A percentile compares a stretch with the other conserved stretches of the same genome.
Evolutionary conservation across 192 early-diverging fungal species (phyloP).

Genomic region (Backusella parvicylindrica): DNA sequence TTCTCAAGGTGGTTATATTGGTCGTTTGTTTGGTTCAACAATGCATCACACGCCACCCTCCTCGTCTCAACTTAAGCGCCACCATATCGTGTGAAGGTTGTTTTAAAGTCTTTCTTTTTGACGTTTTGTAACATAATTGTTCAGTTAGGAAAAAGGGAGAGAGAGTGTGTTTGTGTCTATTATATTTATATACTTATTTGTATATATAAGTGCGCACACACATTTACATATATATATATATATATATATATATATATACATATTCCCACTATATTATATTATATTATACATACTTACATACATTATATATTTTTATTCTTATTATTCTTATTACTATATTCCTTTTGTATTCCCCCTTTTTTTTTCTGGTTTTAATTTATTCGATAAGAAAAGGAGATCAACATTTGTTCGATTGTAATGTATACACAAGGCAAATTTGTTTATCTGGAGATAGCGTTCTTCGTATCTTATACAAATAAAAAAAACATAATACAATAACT

Average conservation of each 20-base stretch:
- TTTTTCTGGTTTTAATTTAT: not conserved
- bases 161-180: not conserved
- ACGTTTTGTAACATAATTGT: not conserved
- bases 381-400: not conserved
- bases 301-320: not conserved
- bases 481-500: not conserved
- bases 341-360: not conserved
- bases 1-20: constrained; percentile 8
- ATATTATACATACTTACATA: not conserved
- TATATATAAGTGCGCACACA: not conserved
- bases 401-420: not conserved
- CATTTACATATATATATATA: not conserved
- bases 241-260: not conserved
- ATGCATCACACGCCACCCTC: constrained; percentile 3
- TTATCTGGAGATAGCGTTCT: not conserved
- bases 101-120: not conserved
- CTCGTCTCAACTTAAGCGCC: not conserved
- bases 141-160: not conserved
- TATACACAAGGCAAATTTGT: not conserved
- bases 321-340: not conserved
- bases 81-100: not conserved
- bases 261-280: not conserved
- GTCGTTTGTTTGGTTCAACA: constrained; percentile 10
- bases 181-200: not conserved
- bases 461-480: not conserved